phyloP scores from a whole-genome alignment of 495 filamentous ascomycete species.

The Talaromyces stipitatus region DNA sequence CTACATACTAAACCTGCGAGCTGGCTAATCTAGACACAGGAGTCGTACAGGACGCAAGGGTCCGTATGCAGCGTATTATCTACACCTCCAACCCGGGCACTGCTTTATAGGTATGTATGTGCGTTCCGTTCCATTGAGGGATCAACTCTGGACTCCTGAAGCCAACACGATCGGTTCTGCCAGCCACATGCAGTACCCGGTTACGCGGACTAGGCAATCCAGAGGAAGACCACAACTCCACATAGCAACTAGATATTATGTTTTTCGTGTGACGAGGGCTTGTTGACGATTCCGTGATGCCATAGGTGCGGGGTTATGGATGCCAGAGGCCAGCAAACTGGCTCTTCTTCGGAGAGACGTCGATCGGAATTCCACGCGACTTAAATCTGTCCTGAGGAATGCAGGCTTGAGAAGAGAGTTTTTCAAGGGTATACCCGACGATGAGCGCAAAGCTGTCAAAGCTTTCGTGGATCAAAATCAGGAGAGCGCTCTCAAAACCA shows the following conservation, averaged over 20 bases:
- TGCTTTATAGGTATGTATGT: conserved; percentile 53
- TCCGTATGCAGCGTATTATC: conserved; percentile 78
- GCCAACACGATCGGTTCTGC: not conserved
- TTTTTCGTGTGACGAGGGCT: not conserved
- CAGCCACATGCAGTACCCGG: not conserved
- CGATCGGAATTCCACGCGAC: conserved; percentile 56
- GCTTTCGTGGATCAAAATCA: conserved; percentile 62
- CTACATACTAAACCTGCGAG: not conserved
- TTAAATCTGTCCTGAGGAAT: conserved; percentile 57
- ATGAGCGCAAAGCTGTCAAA: conserved; percentile 52
- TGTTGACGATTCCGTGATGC: not conserved
- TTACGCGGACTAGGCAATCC: not conserved
- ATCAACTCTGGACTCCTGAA: not conserved
- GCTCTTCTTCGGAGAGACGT: conserved; percentile 62
- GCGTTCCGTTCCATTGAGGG: not conserved
- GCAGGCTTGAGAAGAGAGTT: conserved; percentile 52
- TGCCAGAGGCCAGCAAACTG: conserved; percentile 56
- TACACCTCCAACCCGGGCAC: conserved; percentile 52
- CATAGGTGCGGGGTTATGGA: conserved; percentile 68
- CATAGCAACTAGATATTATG: not conserved
- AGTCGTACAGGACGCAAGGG: conserved; percentile 80
- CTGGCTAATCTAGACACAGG: conserved; percentile 22
- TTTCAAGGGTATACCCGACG: conserved; percentile 45
- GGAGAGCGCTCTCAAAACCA: conserved; percentile 71
- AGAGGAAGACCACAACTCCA: not conserved